Evolutionary conservation across 768 basidiomycete species (phyloP), one percentile per base, ranked within the genome.

Genomic region (Tylopilus sp.): DNA sequence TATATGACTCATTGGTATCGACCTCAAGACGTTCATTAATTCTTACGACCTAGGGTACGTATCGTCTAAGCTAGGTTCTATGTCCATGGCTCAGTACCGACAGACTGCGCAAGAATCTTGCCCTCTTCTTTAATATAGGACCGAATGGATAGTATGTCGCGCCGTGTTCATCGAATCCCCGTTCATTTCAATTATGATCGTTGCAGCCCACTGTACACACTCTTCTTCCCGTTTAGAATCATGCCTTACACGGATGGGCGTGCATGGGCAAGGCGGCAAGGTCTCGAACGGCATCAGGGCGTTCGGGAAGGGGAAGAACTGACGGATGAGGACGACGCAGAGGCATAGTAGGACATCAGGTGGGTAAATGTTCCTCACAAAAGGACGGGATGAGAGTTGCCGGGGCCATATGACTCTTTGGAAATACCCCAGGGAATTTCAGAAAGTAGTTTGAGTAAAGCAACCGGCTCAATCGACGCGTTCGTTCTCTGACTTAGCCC

Each of bases 321-420:
- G 56, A 98, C 96, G 4, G 91, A 93, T 59, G 93, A 94, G 21
- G 84, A 83, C 3, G 77, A 80, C 3, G 71, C 64, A n/a, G 59
- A 63, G 48, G 13, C 42, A 42, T 67, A 56, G 28, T 40, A 33
- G 5, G 12, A 8, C 17, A 43, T 30, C 4, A 30, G 25, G 63
- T 58, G 54, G 48, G 64, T 44, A 17, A 3, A 22, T 21, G 21
- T 34, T 11, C 11, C 21, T 6, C 0, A 0, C 4, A 38, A 22
- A 30, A 24, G 19, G 86, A 87, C 29, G 14, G 11, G 86, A 88
- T 85, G 87, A 70, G 56, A 40, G 45, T 58, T 49, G 70, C 87
- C 88, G 88, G 87, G 88, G 88, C 88, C 88, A 90, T 84, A 87
- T 83, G 88, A 89, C 83, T 62, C 85, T 86, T 76, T 68, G 72